These are phyloP conservation scores for Alternaria dauci DNA, from an alignment of 2,329 filamentous ascomycete genomes.

Conservation along the genomic window DNA sequence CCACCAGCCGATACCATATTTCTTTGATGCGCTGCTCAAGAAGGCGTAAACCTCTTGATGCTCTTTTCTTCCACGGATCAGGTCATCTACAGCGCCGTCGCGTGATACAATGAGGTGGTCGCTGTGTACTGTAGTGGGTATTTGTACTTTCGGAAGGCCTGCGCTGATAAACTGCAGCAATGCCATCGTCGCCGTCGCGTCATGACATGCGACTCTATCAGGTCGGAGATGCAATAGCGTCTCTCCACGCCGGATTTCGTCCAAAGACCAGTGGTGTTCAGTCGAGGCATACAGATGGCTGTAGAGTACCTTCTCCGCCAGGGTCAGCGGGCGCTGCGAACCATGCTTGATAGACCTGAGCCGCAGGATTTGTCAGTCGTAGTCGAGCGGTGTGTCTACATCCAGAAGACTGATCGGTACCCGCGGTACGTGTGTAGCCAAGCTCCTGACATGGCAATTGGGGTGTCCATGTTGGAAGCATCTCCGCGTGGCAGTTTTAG, in stretches of 20 bases:
- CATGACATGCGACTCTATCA: slow-evolving; percentile 54
- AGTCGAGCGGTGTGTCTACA: slow-evolving; percentile 15
- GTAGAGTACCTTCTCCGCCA: not conserved
- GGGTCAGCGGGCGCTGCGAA: slow-evolving; percentile 25
- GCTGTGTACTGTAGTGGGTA: slow-evolving; percentile 54
- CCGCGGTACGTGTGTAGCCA: slow-evolving; percentile 16
- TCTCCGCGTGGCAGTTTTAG: not conserved
- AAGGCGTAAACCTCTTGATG: slow-evolving; percentile 53
- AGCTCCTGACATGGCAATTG: not conserved
- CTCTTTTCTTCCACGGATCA: slow-evolving; percentile 37
- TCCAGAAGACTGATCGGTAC: slow-evolving; percentile 24
- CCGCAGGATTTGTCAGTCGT: slow-evolving; percentile 19
- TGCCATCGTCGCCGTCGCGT: slow-evolving; percentile 56
- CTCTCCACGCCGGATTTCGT: slow-evolving; percentile 48
- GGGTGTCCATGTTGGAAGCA: not conserved
- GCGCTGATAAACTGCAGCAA: slow-evolving; percentile 55
- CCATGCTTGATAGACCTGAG: slow-evolving; percentile 18
- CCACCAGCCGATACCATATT: slow-evolving; percentile 51
- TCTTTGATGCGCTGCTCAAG: slow-evolving; percentile 48
- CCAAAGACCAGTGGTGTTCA: slow-evolving; percentile 18
- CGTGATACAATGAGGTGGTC: slow-evolving; percentile 53
- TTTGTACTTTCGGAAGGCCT: slow-evolving; percentile 49
- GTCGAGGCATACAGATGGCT: slow-evolving; percentile 27
- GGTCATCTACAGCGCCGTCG: slow-evolving; percentile 44
- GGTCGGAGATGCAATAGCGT: slow-evolving; percentile 41